These are phyloP conservation scores for Bipolaris cookei DNA, from an alignment of 2,329 filamentous ascomycete species.

Conservation along the genomic window DNA sequence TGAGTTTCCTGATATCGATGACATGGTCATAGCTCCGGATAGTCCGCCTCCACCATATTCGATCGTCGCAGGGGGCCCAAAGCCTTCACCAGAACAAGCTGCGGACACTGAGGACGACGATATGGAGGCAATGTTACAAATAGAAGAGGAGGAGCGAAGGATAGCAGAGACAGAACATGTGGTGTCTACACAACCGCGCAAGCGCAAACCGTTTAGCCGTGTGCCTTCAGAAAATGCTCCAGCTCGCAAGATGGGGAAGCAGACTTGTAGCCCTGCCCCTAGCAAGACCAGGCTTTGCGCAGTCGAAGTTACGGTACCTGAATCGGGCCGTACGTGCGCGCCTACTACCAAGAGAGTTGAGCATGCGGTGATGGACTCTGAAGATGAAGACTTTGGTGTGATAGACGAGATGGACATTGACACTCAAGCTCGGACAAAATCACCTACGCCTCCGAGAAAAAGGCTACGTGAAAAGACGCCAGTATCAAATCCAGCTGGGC, in stretches of 20 bases:
- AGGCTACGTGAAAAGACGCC: conserved; percentile 21
- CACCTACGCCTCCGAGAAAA: conserved; percentile 16
- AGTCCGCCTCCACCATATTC: conserved; percentile 54
- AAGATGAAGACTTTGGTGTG: conserved; percentile 41
- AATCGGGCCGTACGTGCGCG: conserved; percentile 12
- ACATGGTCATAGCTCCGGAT: conserved; percentile 32
- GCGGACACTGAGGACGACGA: conserved; percentile 12
- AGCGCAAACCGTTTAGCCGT: conserved; percentile 42
- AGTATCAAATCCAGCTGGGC: conserved; percentile 17
- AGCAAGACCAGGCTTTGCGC: conserved; percentile 3
- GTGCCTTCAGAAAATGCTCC: conserved; percentile 37
- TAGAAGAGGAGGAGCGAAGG: conserved; percentile 25
- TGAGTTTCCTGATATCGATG: conserved; percentile 51
- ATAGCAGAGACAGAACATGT: conserved; percentile 13
- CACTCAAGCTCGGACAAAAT: conserved; percentile 15
- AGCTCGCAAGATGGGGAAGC: conserved; percentile 40
- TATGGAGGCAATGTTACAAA: conserved; percentile 18
- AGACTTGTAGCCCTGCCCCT: conserved; percentile 31
- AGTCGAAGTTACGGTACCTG: neutral
- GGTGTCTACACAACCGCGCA: conserved; percentile 24
- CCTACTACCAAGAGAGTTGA: conserved; percentile 25
- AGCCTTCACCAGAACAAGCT: neutral
- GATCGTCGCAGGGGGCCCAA: conserved; percentile 40
- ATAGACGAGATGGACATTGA: conserved; percentile 39
- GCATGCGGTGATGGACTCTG: conserved; percentile 39